Conservation (phyloP, 176 grass and related monocot species). For the Hyparrhenia diplandra region DNA sequence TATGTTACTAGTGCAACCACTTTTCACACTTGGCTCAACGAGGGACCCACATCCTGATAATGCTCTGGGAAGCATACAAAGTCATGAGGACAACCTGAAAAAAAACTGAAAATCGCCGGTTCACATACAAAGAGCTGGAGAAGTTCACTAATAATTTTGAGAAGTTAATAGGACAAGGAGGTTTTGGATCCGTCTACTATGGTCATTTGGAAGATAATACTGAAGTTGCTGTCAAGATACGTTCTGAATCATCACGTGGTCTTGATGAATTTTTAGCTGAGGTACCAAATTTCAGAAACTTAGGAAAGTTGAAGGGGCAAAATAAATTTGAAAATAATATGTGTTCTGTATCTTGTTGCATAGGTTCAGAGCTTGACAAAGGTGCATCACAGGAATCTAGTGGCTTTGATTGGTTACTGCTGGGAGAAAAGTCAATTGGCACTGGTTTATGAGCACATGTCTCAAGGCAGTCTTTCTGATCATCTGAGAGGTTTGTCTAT, state of each 20-base stretch:
- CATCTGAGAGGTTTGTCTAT: constrained; percentile 8
- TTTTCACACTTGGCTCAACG: neutral
- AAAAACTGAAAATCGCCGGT: no score
- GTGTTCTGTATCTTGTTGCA: neutral
- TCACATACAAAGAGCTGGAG: no score
- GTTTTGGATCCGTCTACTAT: no score
- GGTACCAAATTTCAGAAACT: no score
- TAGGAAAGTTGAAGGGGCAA: neutral
- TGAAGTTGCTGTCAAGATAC: no score
- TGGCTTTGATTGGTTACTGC: constrained; percentile 33
- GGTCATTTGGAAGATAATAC: no score
- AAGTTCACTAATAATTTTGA: no score
- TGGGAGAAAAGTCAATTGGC: constrained; percentile 23
- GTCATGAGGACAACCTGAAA: neutral
- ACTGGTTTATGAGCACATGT: constrained; percentile 29
- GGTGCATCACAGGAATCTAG: constrained; percentile 25
- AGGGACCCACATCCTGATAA: neutral
- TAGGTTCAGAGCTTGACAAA: constrained; percentile 30
- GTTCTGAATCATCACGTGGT: no score
- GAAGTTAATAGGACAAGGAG: no score
- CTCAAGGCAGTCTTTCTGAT: constrained; percentile 12
- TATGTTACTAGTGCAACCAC: neutral
- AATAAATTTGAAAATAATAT: neutral
- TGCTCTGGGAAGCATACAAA: neutral
- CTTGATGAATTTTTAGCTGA: no score